Evolutionary conservation across 2,329 filamentous ascomycete genomes (phyloP), one percentile per base, ranked within the genome.

Genomic region (Emericellopsis cladophorae): DNA sequence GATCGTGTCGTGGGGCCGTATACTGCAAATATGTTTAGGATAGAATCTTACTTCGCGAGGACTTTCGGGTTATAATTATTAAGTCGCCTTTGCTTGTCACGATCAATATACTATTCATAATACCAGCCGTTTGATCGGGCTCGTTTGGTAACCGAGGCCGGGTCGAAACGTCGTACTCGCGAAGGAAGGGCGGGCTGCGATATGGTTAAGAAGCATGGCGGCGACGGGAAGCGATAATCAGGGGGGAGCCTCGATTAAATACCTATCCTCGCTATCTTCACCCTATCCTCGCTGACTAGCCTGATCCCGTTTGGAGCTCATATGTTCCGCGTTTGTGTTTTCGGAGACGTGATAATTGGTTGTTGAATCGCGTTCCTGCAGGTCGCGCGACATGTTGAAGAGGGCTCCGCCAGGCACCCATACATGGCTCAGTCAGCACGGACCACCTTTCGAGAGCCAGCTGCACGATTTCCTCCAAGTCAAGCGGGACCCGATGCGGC

Each of bases 401-500:
- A 32, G 31, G 31, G 31, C 31, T 12, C 31, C 15, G 31, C 31
- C 6, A 32, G 15, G 31, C 31, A 32, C 15, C 31, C 31, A 32
- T 32, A 12, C 31, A 32, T 32, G 31, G 31, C 31, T 15, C 31
- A 32, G 31, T 15, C 31, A 32, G 31, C 31, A 32, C 31, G 31
- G 31, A 6, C 31, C 31, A 32, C 31, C 15, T 32, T 15, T 32
- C 31, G 31, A 32, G 31, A 32, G 31, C 31, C 31, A 32, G 4
- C 15, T 32, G 31, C 15, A 32, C 31, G 11, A 32, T 32, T 12
- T 32, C 11, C 31, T 32, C 31, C 31, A 32, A 12, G 31, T 32
- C 11, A n/a, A n/a, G n/a, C n/a, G n/a, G n/a, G n/a, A n/a, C n/a
- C 52, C 53, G 2, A 63, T 55, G 1, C 37, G 42, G 1, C 59